Conservation (phyloP, 208 protist genomes). For the Trypanosoma lewisi region DNA sequence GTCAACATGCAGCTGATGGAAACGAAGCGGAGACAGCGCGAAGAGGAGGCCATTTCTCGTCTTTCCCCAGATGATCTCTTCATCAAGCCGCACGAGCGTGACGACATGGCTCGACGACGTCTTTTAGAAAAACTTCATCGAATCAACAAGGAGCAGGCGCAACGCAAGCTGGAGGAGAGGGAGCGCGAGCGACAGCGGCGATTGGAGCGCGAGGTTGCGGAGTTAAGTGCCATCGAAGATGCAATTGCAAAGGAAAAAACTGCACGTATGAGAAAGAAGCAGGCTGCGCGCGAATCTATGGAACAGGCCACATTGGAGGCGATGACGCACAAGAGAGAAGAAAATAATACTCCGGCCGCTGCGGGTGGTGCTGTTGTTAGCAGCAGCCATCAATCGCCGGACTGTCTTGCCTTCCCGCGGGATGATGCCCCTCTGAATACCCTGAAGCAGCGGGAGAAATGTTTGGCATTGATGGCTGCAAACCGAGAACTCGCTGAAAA, state of each 20-base stretch:
- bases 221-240: conserved; percentile 21
- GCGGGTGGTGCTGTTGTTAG: conserved; percentile 5
- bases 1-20: conserved; percentile 67
- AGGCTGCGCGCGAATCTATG: conserved; percentile 5
- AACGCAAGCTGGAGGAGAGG: conserved; percentile 41
- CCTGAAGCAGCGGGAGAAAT: conserved; percentile 3
- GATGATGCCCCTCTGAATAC: background rate
- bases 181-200: conserved; percentile 18
- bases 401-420: conserved; percentile 8
- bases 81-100: background rate
- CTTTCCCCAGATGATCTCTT: conserved; percentile 1
- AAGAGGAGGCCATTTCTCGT: background rate
- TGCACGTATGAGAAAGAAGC: conserved; percentile 1
- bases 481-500: conserved; percentile 24
- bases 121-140: conserved; percentile 44
- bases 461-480: conserved; percentile 6
- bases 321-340: conserved; percentile 5
- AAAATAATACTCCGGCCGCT: no score
- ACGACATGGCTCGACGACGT: conserved; percentile 17
- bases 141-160: conserved; percentile 54
- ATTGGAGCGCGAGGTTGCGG: conserved; percentile 18
- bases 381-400: background rate
- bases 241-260: conserved; percentile 14
- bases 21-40: conserved; percentile 23
- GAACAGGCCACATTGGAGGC: conserved; percentile 7